A percentile compares a stretch with the other conserved stretches of the same genome.
phyloP scores from a whole-genome alignment of 176 grass and related monocot genomes.

The Coix lacrymajobi region DNA sequence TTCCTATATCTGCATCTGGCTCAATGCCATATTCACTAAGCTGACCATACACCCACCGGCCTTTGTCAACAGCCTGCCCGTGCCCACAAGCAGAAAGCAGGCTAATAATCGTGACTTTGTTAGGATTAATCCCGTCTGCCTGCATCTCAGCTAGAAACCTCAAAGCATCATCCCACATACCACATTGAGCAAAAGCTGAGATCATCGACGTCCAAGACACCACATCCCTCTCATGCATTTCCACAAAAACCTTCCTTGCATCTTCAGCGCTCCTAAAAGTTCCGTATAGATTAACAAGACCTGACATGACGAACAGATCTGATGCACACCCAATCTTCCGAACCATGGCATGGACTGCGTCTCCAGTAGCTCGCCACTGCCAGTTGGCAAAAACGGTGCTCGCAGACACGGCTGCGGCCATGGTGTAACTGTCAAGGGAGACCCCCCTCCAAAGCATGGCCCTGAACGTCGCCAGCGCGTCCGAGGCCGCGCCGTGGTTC shows the following conservation, averaged over 20 bases:
- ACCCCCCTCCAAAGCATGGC: slow-evolving; percentile 29
- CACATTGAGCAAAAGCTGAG: slow-evolving; percentile 43
- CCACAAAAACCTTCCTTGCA: slow-evolving; percentile 59
- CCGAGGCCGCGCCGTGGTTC: slow-evolving; percentile 25
- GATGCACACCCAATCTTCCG: slow-evolving; percentile 44
- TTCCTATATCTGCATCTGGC: slow-evolving; percentile 43
- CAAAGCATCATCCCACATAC: slow-evolving; percentile 41
- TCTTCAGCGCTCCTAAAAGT: slow-evolving; percentile 14
- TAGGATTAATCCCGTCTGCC: slow-evolving; percentile 38
- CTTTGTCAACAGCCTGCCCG: slow-evolving; percentile 25
- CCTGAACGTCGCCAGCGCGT: slow-evolving; percentile 48
- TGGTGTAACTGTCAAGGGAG: slow-evolving; percentile 57
- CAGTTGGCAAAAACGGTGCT: slow-evolving; percentile 19
- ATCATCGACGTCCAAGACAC: slow-evolving; percentile 88
- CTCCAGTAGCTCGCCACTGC: slow-evolving; percentile 9
- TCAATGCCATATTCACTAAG: slow-evolving; percentile 47
- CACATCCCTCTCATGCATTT: slow-evolving; percentile 68
- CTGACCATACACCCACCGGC: slow-evolving; percentile 51
- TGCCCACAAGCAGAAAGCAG: slow-evolving; percentile 60
- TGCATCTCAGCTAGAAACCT: slow-evolving; percentile 61
- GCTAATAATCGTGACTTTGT: slow-evolving; percentile 62
- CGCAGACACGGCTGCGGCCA: slow-evolving; percentile 42
- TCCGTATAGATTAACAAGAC: slow-evolving; percentile 48
- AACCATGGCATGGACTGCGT: slow-evolving; percentile 43
- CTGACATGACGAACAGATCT: slow-evolving; percentile 69